Base-by-base conservation (phyloP, 1,284 basidiomycete genomes). In the Athelia sp. region DNA sequence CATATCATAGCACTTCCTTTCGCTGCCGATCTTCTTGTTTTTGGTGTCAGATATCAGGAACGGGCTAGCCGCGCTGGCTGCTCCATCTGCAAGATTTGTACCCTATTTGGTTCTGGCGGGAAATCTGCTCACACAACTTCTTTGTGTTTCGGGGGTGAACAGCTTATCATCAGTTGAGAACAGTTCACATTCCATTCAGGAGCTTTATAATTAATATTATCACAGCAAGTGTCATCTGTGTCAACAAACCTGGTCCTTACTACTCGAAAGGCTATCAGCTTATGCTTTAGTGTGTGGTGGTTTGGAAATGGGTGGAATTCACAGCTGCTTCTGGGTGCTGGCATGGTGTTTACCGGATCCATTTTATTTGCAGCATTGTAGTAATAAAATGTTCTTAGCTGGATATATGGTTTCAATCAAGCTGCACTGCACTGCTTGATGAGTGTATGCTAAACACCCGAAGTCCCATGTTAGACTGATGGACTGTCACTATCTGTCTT, bases 81-180 rank as follows among this genome's bases (percentile, higher is more conserved):
- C 60, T 46, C 57, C 58, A 48, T 56, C 58, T 21, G 58, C 66
- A 10, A 50, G 58, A 6, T 24, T 54, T 17, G 53, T 62, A 14
- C 71, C 81, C 2, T 80, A 81, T 60, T 50, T 76, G 31, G 69
- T 82, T 24, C 71, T 93, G n/a, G 73, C 64, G 0, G 69, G 76
- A 18, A 94, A 94, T 61, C 77, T 93, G 10, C 54, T 85, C 15
- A 86, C 91, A 1, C 93, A 95, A 60, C 79, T 90, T 1, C 64
- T 91, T n/a, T 96, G 93, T 60, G 87, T 94, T 13, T 82, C 87
- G 2, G 90, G 91, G 11, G 93, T 94, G 23, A 95, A 94, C 63
- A 78, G 82, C 51, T 71, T 95, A 31, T 87, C 89, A 34, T 84
- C 85, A 45, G 84, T 22, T 40, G 36, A 40, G 36, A 8, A 17